Percentiles rank a stretch among this genome's conserved stretches.
phyloP scores from a whole-genome alignment of 805 yeast genomes.

The Yamadazyma laniorum region DNA sequence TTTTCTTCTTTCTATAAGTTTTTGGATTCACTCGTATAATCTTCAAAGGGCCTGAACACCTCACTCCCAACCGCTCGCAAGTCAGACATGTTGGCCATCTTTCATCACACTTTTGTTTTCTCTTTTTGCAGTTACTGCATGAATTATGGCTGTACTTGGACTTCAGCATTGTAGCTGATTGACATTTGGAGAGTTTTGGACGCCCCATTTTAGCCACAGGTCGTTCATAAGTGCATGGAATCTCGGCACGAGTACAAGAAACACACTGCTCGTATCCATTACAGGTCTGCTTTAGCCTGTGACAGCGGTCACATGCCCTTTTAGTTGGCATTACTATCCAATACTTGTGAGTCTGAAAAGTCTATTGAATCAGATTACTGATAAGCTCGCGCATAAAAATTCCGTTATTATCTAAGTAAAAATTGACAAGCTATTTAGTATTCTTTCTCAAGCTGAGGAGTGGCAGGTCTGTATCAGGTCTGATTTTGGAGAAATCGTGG shows the following conservation, averaged over 20 bases:
- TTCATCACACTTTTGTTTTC: slow-evolving; percentile 26
- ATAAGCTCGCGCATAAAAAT: too few relatives aligned
- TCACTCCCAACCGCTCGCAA: slow-evolving; percentile 15
- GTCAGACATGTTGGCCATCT: slow-evolving; percentile 20
- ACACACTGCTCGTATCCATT: slow-evolving; percentile 10
- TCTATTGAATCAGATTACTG: too few relatives aligned
- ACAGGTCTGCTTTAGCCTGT: slow-evolving; percentile 23
- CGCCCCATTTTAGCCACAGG: slow-evolving; percentile 21
- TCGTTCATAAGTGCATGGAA: slow-evolving; percentile 15
- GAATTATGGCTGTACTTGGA: slow-evolving; percentile 17
- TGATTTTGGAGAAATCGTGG: slow-evolving; percentile 20
- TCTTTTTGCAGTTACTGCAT: slow-evolving; percentile 20
- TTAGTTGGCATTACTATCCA: slow-evolving; percentile 1
- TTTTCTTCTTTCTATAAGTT: neutral
- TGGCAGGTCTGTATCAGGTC: slow-evolving; percentile 17
- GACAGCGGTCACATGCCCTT: slow-evolving; percentile 27
- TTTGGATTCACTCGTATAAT: neutral
- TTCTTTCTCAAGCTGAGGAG: slow-evolving; percentile 14
- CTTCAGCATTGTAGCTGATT: neutral
- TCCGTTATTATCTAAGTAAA: too few relatives aligned
- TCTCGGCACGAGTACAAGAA: slow-evolving; percentile 20
- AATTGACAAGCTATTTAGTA: slow-evolving; percentile 4
- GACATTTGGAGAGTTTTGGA: slow-evolving; percentile 13
- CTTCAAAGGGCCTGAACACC: slow-evolving; percentile 12
- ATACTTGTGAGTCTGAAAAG: too few relatives aligned